These are phyloP conservation scores for Fusarium guadeloupense DNA, from an alignment of 2,329 filamentous ascomycete species.

Conservation along the genomic window DNA sequence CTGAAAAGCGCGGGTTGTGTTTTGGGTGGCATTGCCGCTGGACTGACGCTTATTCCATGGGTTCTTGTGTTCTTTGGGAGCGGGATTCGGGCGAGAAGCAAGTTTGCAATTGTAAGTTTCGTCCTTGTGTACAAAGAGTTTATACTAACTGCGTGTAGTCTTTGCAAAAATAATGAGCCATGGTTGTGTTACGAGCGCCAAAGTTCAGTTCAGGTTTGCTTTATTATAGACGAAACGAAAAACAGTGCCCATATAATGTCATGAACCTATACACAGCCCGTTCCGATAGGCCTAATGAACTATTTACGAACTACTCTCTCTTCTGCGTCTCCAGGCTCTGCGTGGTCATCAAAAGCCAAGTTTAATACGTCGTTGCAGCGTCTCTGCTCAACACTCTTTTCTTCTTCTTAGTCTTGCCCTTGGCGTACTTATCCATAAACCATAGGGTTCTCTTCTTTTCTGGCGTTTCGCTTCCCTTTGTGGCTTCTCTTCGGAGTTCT, in stretches of 20 bases:
- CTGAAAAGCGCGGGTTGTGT: constrained; percentile 76
- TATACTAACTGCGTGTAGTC: constrained; percentile 25
- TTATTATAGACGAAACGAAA: background rate
- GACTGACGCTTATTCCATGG: constrained; percentile 86
- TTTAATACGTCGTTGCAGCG: constrained; percentile 13
- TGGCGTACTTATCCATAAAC: constrained; percentile 21
- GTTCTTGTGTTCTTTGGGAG: constrained; percentile 82
- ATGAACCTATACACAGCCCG: constrained; percentile 2
- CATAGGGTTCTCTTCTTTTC: constrained; percentile 23
- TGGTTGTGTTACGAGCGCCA: background rate
- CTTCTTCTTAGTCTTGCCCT: constrained; percentile 25
- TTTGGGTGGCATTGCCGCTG: constrained; percentile 74
- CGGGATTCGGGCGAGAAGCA: constrained; percentile 77
- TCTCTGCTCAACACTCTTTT: constrained; percentile 22
- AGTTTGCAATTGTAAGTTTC: constrained; percentile 71
- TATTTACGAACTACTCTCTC: background rate
- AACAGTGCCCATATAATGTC: background rate
- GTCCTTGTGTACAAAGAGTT: accelerated
- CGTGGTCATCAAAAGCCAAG: background rate
- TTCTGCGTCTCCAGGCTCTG: background rate
- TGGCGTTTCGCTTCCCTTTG: background rate
- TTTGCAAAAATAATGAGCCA: constrained; percentile 27
- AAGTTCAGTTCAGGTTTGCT: background rate
- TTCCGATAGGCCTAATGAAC: background rate
- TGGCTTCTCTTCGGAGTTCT: background rate